Conservation (phyloP, 768 basidiomycete species). For the Kwoniella dejecticola region DNA sequence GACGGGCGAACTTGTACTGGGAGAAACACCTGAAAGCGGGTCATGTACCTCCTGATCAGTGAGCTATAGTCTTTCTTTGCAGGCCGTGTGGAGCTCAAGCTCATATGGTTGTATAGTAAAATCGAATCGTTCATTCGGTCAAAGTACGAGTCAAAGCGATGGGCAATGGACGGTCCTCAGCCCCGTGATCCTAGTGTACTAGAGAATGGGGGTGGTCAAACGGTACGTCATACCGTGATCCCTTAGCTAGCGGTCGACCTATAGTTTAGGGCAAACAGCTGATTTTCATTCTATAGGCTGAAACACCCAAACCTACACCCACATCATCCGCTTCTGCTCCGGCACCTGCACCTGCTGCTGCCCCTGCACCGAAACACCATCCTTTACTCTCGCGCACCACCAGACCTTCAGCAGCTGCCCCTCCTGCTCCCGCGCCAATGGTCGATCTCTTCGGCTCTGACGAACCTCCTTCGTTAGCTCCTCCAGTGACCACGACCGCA, state of each 20-base stretch:
- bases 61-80: constrained; percentile 53
- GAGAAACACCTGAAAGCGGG: constrained; percentile 91
- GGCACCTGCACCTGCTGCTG: constrained; percentile 39
- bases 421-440: constrained; percentile 38
- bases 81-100: not conserved
- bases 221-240: not conserved
- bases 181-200: constrained; percentile 79
- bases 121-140: constrained; percentile 96
- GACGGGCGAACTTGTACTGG: constrained; percentile 91
- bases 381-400: constrained; percentile 42
- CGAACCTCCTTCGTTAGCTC: constrained; percentile 35
- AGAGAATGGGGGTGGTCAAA: constrained; percentile 58
- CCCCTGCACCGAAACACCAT: constrained; percentile 34
- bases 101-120: constrained; percentile 65
- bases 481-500: constrained; percentile 30
- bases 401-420: constrained; percentile 25
- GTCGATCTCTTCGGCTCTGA: constrained; percentile 47
- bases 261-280: constrained; percentile 1
- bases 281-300: not conserved
- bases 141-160: constrained; percentile 89
- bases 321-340: constrained; percentile 36
- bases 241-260: not conserved
- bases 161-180: constrained; percentile 87
- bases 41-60: constrained; percentile 94
- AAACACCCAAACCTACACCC: constrained; percentile 30